Percentiles rank a stretch among this genome's conserved stretches.
Evolutionary conservation across 352 stramenopile species (phyloP).

Genomic region (Phytophthora quininea): DNA sequence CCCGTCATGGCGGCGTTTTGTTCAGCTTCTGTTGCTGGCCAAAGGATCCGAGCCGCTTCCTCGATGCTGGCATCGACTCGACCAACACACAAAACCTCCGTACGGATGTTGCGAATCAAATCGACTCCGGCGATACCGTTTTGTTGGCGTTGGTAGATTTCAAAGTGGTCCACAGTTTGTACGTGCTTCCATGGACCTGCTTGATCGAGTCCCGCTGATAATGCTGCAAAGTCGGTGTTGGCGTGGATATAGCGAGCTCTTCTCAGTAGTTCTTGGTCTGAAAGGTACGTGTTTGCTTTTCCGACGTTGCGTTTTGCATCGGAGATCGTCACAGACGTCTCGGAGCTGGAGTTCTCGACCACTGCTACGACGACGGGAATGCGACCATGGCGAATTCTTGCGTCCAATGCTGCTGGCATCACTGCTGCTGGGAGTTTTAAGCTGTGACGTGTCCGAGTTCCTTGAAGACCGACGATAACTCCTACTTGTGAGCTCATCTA

Average conservation of each 20-base stretch:
- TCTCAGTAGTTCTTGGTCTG: slow-evolving; percentile 23
- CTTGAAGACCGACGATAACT: neutral
- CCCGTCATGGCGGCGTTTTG: slow-evolving; percentile 39
- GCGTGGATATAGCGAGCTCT: slow-evolving; percentile 23
- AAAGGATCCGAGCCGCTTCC: slow-evolving; percentile 29
- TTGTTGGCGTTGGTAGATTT: slow-evolving; percentile 13
- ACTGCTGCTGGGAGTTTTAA: neutral
- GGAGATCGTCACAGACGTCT: neutral
- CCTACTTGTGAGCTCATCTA: neutral
- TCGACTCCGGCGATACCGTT: slow-evolving; percentile 2
- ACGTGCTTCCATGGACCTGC: slow-evolving; percentile 15
- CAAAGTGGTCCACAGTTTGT: slow-evolving; percentile 13
- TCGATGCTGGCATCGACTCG: slow-evolving; percentile 25
- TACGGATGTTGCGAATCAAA: neutral
- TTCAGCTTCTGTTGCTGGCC: slow-evolving; percentile 15
- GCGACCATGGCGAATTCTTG: neutral
- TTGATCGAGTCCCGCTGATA: slow-evolving; percentile 9
- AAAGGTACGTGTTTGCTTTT: neutral
- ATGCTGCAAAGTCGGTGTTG: slow-evolving; percentile 11
- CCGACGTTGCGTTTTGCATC: neutral
- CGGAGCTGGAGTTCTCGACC: neutral
- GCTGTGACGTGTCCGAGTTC: neutral
- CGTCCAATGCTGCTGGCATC: neutral
- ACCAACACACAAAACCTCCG: slow-evolving; percentile 32
- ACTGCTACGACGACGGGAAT: neutral